These are phyloP conservation scores for Phytophthora pini DNA, from an alignment of 352 stramenopile genomes.

Conservation along the genomic window DNA sequence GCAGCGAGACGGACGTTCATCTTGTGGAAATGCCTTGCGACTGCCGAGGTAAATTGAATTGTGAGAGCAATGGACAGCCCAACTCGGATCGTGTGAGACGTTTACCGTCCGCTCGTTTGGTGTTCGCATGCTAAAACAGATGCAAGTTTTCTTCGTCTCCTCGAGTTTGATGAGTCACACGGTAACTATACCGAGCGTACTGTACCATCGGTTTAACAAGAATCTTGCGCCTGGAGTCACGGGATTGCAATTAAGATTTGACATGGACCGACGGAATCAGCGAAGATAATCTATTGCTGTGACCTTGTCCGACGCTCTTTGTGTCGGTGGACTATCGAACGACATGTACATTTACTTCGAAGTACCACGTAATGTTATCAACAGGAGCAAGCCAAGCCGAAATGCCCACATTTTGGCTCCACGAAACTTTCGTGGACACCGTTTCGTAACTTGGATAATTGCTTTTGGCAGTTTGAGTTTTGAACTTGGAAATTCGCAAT, in stretches of 20 bases:
- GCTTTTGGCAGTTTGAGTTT: too few species aligned
- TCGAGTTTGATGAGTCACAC: slow-evolving; percentile 19
- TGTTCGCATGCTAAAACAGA: slow-evolving; percentile 14
- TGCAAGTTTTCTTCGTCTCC: slow-evolving; percentile 1
- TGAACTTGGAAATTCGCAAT: too few species aligned
- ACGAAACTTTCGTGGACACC: too few species aligned
- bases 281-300: slow-evolving; percentile 9
- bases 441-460: too few species aligned
- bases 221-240: slow-evolving; percentile 7
- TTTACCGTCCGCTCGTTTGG: slow-evolving; percentile 7
- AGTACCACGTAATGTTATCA: too few species aligned
- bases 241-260: slow-evolving; percentile 17
- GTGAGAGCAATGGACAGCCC: slow-evolving; percentile 17
- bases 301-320: too few species aligned
- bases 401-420: too few species aligned
- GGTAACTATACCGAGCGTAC: background rate
- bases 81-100: slow-evolving; percentile 1
- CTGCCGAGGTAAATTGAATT: slow-evolving; percentile 26
- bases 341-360: too few species aligned
- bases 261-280: slow-evolving; percentile 19
- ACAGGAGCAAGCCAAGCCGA: too few species aligned
- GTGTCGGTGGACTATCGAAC: too few species aligned
- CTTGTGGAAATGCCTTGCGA: slow-evolving; percentile 10
- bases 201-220: slow-evolving; percentile 22
- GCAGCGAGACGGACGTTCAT: slow-evolving; percentile 52